These are phyloP conservation scores for Backusella sp. DNA, from an alignment of 192 early-diverging fungal species.

Conservation along the genomic window DNA sequence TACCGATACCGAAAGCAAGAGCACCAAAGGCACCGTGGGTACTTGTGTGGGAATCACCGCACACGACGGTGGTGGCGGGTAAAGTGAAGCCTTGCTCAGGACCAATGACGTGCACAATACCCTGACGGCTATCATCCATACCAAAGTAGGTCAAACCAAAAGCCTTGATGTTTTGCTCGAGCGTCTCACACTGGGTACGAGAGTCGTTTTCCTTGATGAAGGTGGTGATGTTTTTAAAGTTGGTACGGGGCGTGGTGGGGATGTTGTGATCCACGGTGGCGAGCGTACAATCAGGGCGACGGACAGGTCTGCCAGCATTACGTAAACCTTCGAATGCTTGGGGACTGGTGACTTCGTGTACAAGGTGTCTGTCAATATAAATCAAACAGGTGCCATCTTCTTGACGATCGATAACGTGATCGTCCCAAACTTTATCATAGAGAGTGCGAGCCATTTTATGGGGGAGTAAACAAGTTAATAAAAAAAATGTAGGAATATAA, in stretches of 20 bases:
- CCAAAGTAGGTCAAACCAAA: slow-evolving; percentile 70
- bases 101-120: slow-evolving; percentile 73
- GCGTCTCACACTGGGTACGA: slow-evolving; percentile 58
- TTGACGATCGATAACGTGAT: slow-evolving; percentile 55
- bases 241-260: slow-evolving; percentile 48
- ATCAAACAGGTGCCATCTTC: slow-evolving; percentile 64
- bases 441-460: slow-evolving; percentile 44
- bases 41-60: slow-evolving; percentile 73
- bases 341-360: slow-evolving; percentile 69
- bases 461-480: background rate
- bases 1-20: slow-evolving; percentile 73
- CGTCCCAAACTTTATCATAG: slow-evolving; percentile 68
- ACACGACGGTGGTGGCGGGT: slow-evolving; percentile 69
- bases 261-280: slow-evolving; percentile 79
- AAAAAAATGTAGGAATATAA: background rate
- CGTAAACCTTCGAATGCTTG: slow-evolving; percentile 71
- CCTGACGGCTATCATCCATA: slow-evolving; percentile 65
- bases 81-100: slow-evolving; percentile 76
- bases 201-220: slow-evolving; percentile 66
- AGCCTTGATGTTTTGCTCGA: slow-evolving; percentile 60
- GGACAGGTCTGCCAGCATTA: slow-evolving; percentile 51
- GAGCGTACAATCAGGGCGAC: slow-evolving; percentile 62
- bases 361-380: slow-evolving; percentile 72
- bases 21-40: slow-evolving; percentile 77
- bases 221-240: slow-evolving; percentile 52